Conservation (phyloP, 306 rosid genomes). For the Herpetospermum pedunculosum region DNA sequence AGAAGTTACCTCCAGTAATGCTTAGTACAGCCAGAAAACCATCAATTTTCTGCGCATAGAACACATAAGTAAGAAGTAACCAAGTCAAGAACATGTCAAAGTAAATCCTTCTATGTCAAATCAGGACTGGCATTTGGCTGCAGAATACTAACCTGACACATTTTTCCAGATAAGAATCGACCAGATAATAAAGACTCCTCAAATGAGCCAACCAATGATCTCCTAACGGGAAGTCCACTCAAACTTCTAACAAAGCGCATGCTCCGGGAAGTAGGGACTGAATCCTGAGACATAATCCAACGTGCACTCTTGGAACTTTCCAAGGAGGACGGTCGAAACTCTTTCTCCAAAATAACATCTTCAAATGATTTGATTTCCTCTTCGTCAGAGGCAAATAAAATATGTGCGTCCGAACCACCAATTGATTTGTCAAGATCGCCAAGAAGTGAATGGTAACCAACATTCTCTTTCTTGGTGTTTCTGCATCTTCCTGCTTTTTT, state of each 20-base stretch:
- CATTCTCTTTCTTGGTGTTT: conserved; percentile 26
- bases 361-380: conserved; percentile 44
- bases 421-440: conserved; percentile 26
- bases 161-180: conserved; percentile 60
- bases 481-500: conserved; percentile 27
- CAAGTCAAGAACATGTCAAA: background rate
- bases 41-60: conserved; percentile 50
- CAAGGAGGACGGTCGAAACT: conserved; percentile 54
- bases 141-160: conserved; percentile 49
- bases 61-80: conserved; percentile 7
- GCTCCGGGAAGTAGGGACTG: conserved; percentile 31
- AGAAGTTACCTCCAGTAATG: conserved; percentile 82
- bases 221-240: conserved; percentile 71
- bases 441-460: conserved; percentile 21
- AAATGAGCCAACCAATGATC: conserved; percentile 96
- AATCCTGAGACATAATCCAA: conserved; percentile 37
- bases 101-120: background rate
- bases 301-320: conserved; percentile 29
- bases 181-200: conserved; percentile 98
- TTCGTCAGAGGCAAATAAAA: conserved; percentile 24
- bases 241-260: conserved; percentile 57
- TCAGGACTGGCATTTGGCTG: background rate
- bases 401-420: conserved; percentile 28
- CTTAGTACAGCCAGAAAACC: conserved; percentile 92
- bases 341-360: conserved; percentile 41